Base-by-base conservation (phyloP, 106 monocot genomes). In the Agapanthus africanus region DNA sequence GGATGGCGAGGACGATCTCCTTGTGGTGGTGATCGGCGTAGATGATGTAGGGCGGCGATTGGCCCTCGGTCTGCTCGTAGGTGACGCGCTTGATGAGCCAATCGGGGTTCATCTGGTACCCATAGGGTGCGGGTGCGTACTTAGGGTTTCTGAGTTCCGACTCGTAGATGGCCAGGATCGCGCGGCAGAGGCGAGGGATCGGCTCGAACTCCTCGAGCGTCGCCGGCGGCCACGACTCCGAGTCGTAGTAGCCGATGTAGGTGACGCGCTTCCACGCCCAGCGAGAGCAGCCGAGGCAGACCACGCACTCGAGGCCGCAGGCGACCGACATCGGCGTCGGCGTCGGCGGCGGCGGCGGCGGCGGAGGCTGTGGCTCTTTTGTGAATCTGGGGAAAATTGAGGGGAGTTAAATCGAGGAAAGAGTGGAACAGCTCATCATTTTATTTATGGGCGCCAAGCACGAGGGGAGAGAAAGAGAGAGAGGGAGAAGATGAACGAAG, bases 221-320 rank as follows among this genome's bases (percentile, higher is more conserved):
- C 65, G 82, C 79, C 25, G 63, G 64, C 6, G 88, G 73, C 88
- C 88, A 89, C 6, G 84, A 40, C 50, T 79, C 88, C 64, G 79
- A 82, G 77, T 89, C 88, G 77, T 84, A 79, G 77, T 73, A 32
- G 62, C 88, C 88, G 60, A 80, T 59, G 82, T 85, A 85, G 68
- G 88, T 85, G 72, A 81, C 70, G 38, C 88, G 81, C 77, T 82
- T 81, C 84, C 84, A 89, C 2, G 79, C 82, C 88, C 84, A 89
- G 28, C 84, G 82, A n/a, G 74, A 42, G 77, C 84, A 89, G 71
- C 88, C 88, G 3, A 89, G 35, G 71, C 88, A 89, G 23, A 89
- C 59, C 65, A 82, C 88, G 76, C 88, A 89, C 74, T 85, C 84
- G 13, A 85, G 37, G n/a, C 79, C 81, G 71, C 86, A 79, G 27